Evolutionary conservation across 2,329 filamentous ascomycete genomes (phyloP).

Genomic region (Teratosphaeria pseudoeucalypti): DNA sequence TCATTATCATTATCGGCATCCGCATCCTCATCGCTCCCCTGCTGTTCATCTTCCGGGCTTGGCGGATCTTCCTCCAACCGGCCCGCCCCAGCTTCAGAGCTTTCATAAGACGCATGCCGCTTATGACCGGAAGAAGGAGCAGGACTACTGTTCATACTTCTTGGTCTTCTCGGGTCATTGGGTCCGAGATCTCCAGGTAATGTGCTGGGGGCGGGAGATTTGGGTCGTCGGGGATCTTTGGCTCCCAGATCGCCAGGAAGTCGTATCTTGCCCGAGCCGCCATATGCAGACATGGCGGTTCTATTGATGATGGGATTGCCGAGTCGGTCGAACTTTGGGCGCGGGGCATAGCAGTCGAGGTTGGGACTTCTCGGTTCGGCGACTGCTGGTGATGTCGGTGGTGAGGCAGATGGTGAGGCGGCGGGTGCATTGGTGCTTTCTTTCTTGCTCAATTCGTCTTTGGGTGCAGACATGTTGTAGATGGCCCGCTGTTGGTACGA

Average conservation of each 20-base stretch:
- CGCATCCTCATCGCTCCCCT: slow-evolving; percentile 21
- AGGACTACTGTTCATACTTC: slow-evolving; percentile 19
- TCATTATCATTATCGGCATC: slow-evolving; percentile 24
- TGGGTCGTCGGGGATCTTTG: slow-evolving; percentile 24
- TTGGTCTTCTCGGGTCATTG: slow-evolving; percentile 18
- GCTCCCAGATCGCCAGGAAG: slow-evolving; percentile 28
- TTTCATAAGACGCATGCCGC: slow-evolving; percentile 5
- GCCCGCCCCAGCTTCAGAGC: slow-evolving; percentile 13
- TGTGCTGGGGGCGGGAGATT: slow-evolving; percentile 18
- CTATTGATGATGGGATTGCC: slow-evolving; percentile 21
- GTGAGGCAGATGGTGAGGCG: slow-evolving; percentile 15
- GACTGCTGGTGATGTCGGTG: slow-evolving; percentile 16
- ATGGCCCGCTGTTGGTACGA: neutral
- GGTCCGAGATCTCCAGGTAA: slow-evolving; percentile 24
- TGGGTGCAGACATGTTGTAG: neutral
- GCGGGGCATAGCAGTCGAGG: slow-evolving; percentile 18
- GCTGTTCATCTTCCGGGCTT: slow-evolving; percentile 8
- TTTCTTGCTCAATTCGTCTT: neutral
- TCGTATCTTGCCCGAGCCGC: slow-evolving; percentile 16
- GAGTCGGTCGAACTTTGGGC: slow-evolving; percentile 19
- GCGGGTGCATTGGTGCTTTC: neutral
- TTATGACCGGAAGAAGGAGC: slow-evolving; percentile 11
- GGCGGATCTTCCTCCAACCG: slow-evolving; percentile 16
- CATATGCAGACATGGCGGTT: slow-evolving; percentile 20
- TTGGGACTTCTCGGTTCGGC: slow-evolving; percentile 1